Base-by-base conservation (phyloP, 2,329 filamentous ascomycete genomes). In the Chalaropsis thielavioides region DNA sequence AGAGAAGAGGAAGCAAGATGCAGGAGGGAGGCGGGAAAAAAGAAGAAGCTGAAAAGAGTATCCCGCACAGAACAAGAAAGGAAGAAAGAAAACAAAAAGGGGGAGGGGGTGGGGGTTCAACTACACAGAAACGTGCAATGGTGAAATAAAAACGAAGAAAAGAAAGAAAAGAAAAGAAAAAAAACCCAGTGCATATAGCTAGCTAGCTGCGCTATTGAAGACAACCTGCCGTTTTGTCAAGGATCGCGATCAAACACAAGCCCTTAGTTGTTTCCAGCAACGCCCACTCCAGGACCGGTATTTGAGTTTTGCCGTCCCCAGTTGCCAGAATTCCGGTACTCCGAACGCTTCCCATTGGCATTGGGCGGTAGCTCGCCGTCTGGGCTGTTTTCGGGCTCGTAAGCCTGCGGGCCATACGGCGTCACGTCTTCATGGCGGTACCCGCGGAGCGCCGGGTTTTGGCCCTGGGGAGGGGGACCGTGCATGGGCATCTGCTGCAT, bases 281-380 rank as follows among this genome's bases (percentile, higher is more conserved):
- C 75, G 67, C 81, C 80, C 58, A 79, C 73, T 31, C 78, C 77
- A 24, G 79, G 76, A 68, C 76, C 44, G 3, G 65, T 22, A 43
- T 64, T 64, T 2, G 61, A 79, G 67, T 67, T 64, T 27, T 64
- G 58, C 60, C 79, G 79, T 35, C 75, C 77, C 77, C 78, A 82
- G 44, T 63, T 66, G 22, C 75, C 80, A 19, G 81, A 84, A 70
- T 82, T 83, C 41, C 82, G 78, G 80, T 81, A 84, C 22, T 62
- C 51, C 22, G 46, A 41, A 24, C 46, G 46, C 67, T 78, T 78
- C 59, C 72, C 75, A 59, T 76, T 75, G 60, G 78, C 76, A 41
- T 74, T 70, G 44, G 71, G 73, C 67, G 76, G 74, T 27, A 75
- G 70, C 61, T 75, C 75, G 65, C 73, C 74, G 66, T 79, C 78